Conservation (phyloP, 2,329 filamentous ascomycete genomes). For the Aspergillus viridinutans region DNA sequence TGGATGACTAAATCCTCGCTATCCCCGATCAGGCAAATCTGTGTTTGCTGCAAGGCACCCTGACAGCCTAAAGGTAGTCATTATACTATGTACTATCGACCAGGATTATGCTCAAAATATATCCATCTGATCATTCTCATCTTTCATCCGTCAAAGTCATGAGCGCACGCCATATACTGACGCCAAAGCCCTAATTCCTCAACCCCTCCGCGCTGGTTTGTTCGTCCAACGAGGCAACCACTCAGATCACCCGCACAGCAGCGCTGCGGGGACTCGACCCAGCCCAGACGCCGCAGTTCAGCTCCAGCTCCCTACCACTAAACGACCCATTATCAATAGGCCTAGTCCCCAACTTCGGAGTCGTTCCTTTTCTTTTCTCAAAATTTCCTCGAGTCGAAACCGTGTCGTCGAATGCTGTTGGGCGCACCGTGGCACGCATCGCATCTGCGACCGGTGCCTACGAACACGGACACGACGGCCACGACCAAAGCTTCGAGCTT, state of each 20-base stretch:
- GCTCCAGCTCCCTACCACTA: not conserved
- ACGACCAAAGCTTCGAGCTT: constrained; percentile 9
- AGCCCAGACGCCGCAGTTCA: not conserved
- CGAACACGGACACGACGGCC: not conserved
- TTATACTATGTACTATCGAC: not conserved
- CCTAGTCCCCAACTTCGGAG: not conserved
- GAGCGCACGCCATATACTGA: too few species aligned
- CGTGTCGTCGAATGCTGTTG: constrained; percentile 26
- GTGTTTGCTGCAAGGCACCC: too few species aligned
- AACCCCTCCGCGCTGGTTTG: too few species aligned
- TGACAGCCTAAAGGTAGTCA: too few species aligned
- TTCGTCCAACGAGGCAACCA: too few species aligned
- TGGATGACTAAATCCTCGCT: not conserved
- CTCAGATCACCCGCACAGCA: too few species aligned
- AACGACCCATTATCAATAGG: too few species aligned
- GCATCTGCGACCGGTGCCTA: constrained; percentile 24
- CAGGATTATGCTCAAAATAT: not conserved
- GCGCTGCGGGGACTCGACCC: too few species aligned
- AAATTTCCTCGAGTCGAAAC: constrained; percentile 8
- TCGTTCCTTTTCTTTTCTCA: not conserved
- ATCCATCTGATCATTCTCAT: not conserved
- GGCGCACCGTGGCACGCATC: constrained; percentile 22
- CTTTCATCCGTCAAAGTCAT: not conserved
- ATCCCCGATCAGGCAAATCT: not conserved
- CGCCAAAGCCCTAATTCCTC: too few species aligned